Conservation (phyloP, 306 rosid genomes). For the Neltuma alba region DNA sequence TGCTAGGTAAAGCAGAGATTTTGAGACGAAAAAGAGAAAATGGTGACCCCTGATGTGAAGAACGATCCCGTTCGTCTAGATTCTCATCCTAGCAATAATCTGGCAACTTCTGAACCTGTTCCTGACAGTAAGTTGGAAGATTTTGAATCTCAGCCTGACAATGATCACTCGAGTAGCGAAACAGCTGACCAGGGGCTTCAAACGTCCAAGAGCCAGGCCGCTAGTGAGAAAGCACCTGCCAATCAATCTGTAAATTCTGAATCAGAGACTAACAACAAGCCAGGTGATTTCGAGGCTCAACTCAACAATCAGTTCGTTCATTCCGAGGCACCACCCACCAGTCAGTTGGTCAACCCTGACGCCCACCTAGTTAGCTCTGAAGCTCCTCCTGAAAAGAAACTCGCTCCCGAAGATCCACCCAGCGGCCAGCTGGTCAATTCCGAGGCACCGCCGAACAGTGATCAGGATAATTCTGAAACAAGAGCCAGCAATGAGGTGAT, state of each 20-base stretch:
- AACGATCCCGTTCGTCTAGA: constrained; percentile 23
- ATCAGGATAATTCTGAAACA: constrained; percentile 16
- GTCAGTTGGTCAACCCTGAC: background rate
- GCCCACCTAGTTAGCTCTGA: constrained; percentile 15
- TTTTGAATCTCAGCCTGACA: constrained; percentile 16
- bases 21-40: constrained; percentile 48
- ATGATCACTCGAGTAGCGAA: constrained; percentile 33
- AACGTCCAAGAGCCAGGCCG: constrained; percentile 27
- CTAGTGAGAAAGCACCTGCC: constrained; percentile 24
- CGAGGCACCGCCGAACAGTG: constrained; percentile 28
- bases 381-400: constrained; percentile 21
- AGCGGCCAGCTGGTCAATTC: constrained; percentile 20
- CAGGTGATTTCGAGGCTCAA: constrained; percentile 17
- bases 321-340: constrained; percentile 2
- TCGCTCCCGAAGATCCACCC: constrained; percentile 24
- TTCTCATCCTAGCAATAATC: constrained; percentile 33
- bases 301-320: constrained; percentile 17
- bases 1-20: constrained; percentile 43
- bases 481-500: constrained; percentile 2
- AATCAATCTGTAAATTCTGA: constrained; percentile 13
- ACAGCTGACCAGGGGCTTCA: constrained; percentile 20
- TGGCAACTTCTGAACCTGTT: constrained; percentile 23
- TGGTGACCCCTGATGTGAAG: constrained; percentile 34
- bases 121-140: constrained; percentile 16
- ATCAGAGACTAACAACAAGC: constrained; percentile 9